phyloP scores from a whole-genome alignment of 768 basidiomycete species.

The Mycena amicta region DNA sequence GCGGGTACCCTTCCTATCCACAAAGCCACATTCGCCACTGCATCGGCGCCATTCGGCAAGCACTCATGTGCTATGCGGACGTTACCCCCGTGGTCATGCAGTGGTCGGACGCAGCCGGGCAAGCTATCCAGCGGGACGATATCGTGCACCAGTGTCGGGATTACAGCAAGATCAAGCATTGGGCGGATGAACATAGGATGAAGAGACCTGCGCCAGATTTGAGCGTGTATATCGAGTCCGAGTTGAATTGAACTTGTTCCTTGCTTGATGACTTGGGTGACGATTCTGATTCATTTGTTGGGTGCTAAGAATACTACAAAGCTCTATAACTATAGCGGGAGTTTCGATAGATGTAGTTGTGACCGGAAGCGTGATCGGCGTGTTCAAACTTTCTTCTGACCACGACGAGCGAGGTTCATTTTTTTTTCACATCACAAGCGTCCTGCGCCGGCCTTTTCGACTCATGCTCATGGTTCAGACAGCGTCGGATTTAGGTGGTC shows the following conservation, averaged over 20 bases:
- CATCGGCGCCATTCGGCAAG: conserved; percentile 15
- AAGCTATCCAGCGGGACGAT: conserved; percentile 5
- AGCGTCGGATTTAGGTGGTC: too few species aligned
- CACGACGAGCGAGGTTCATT: too few species aligned
- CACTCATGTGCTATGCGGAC: conserved; percentile 18
- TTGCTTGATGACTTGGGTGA: not conserved
- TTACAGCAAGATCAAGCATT: conserved; percentile 15
- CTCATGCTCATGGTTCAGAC: too few species aligned
- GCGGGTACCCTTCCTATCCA: conserved; percentile 22
- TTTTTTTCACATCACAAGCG: too few species aligned
- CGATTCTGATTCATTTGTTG: too few species aligned
- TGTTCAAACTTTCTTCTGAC: too few species aligned
- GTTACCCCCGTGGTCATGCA: conserved; percentile 19
- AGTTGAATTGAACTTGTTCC: not conserved
- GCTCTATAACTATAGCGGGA: too few species aligned
- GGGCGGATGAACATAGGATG: conserved; percentile 12
- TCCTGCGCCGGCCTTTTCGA: too few species aligned
- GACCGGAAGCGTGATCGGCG: too few species aligned
- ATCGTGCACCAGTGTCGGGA: conserved; percentile 17
- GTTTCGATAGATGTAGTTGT: too few species aligned
- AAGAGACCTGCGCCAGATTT: not conserved
- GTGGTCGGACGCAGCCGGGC: conserved; percentile 14
- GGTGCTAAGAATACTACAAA: too few species aligned
- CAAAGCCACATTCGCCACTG: conserved; percentile 13
- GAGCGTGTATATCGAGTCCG: not conserved